Evolutionary conservation across 768 basidiomycete species (phyloP).

Genomic region (Lactifluus pinguis): DNA sequence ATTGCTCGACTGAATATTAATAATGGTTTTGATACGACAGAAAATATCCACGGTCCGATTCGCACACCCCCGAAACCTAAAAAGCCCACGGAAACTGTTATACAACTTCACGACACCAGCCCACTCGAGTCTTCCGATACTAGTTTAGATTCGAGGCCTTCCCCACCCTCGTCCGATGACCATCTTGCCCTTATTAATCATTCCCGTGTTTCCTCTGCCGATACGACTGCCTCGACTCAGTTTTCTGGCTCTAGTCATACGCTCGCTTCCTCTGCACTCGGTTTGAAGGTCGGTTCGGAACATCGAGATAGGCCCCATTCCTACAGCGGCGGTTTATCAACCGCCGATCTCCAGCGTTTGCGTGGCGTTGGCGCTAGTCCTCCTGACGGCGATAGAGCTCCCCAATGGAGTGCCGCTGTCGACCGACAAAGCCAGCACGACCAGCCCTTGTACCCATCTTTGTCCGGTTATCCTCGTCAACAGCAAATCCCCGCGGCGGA

Average conservation of each 20-base stretch:
- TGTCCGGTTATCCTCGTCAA: conserved; percentile 41
- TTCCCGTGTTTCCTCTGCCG: conserved; percentile 77
- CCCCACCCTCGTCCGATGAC: conserved; percentile 60
- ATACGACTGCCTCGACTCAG: conserved; percentile 57
- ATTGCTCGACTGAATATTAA: conserved; percentile 65
- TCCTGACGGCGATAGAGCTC: conserved; percentile 18
- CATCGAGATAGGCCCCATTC: conserved; percentile 73
- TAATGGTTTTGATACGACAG: conserved; percentile 39
- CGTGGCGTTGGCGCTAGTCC: conserved; percentile 49
- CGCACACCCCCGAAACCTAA: conserved; percentile 64
- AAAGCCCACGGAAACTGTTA: conserved; percentile 39
- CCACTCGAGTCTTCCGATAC: conserved; percentile 65
- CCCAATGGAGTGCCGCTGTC: conserved; percentile 25
- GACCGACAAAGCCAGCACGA: conserved; percentile 26
- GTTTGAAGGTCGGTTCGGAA: conserved; percentile 50
- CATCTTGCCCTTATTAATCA: conserved; percentile 53
- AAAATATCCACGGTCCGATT: conserved; percentile 36
- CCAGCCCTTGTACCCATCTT: conserved; percentile 55
- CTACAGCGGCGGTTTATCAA: conserved; percentile 69
- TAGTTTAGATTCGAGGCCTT: conserved; percentile 52
- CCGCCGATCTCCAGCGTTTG: conserved; percentile 63
- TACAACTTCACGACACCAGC: conserved; percentile 55
- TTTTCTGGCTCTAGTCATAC: conserved; percentile 46
- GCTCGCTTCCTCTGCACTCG: conserved; percentile 41
- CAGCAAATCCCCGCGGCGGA: conserved; percentile 21